Percentiles rank a stretch among this genome's conserved stretches.
Conservation (phyloP, 2,329 filamentous ascomycete species). For the Bisporella sp. region DNA sequence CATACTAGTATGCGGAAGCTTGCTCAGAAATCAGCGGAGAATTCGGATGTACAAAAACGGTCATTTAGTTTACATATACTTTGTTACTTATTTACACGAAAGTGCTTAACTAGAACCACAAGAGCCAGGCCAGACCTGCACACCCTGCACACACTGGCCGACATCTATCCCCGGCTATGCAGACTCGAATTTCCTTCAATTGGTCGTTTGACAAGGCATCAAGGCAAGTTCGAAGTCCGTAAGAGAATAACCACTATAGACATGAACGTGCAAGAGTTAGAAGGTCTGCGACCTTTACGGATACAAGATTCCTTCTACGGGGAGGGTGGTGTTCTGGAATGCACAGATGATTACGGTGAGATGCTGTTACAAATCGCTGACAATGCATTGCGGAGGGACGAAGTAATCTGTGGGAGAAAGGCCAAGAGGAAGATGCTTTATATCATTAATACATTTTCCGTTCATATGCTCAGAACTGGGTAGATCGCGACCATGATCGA, state of each 20-base stretch:
- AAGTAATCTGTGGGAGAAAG: conserved; percentile 10
- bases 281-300: conserved; percentile 15
- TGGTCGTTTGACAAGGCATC: conserved; percentile 5
- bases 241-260: conserved; percentile 11
- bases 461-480: conserved; percentile 6
- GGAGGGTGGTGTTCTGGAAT: conserved; percentile 5
- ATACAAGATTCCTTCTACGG: conserved; percentile 11
- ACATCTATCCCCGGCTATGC: conserved; percentile 15
- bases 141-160: conserved; percentile 9
- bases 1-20: too few relatives aligned
- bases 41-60: too few relatives aligned
- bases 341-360: conserved; percentile 15
- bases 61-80: too few relatives aligned
- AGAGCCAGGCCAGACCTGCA: too few relatives aligned
- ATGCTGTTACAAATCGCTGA: conserved; percentile 18
- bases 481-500: conserved; percentile 4
- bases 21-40: too few relatives aligned
- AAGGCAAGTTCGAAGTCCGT: conserved; percentile 7
- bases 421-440: conserved; percentile 14
- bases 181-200: conserved; percentile 13
- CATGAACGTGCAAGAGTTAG: conserved; percentile 21
- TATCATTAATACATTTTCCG: conserved; percentile 17
- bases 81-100: too few relatives aligned
- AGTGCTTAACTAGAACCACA: too few relatives aligned
- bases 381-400: conserved; percentile 14